Conservation (phyloP, 805 yeast species). For the Millerago galiae region DNA sequence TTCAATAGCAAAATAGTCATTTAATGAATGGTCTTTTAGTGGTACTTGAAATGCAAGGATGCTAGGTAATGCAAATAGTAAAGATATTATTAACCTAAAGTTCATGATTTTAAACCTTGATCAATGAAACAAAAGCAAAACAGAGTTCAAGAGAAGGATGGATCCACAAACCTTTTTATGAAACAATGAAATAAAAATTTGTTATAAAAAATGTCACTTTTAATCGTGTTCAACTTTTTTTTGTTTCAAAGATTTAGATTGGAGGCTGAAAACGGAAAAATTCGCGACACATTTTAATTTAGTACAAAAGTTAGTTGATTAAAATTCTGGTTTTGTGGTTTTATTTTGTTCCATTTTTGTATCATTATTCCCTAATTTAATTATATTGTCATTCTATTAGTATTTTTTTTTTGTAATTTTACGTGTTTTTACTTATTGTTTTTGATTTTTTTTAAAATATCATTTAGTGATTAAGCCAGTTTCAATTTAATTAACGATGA, state of each 20-base stretch:
- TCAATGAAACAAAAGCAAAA: background rate
- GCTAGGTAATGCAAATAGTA: background rate
- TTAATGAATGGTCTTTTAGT: slow-evolving; percentile 41
- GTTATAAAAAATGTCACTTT: background rate
- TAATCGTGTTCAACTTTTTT: background rate
- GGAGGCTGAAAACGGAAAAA: background rate
- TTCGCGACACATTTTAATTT: background rate
- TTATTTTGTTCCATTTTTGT: too few relatives aligned
- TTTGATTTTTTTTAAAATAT: too few relatives aligned
- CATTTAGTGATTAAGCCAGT: too few relatives aligned
- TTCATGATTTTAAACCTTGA: slow-evolving; percentile 2
- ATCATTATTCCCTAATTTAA: too few relatives aligned
- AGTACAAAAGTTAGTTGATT: too few relatives aligned
- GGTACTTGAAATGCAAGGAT: slow-evolving; percentile 23
- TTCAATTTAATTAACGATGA: too few relatives aligned
- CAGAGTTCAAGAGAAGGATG: background rate
- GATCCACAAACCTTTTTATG: background rate
- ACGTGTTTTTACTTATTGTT: too few relatives aligned
- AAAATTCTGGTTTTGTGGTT: too few relatives aligned
- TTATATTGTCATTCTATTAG: too few relatives aligned
- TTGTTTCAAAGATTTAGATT: background rate
- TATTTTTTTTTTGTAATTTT: too few relatives aligned
- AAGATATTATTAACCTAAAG: slow-evolving; percentile 3
- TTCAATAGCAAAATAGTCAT: slow-evolving; percentile 62
- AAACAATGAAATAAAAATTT: background rate